phyloP scores from a whole-genome alignment of 768 basidiomycete species.

The Naganishia randhawae region DNA sequence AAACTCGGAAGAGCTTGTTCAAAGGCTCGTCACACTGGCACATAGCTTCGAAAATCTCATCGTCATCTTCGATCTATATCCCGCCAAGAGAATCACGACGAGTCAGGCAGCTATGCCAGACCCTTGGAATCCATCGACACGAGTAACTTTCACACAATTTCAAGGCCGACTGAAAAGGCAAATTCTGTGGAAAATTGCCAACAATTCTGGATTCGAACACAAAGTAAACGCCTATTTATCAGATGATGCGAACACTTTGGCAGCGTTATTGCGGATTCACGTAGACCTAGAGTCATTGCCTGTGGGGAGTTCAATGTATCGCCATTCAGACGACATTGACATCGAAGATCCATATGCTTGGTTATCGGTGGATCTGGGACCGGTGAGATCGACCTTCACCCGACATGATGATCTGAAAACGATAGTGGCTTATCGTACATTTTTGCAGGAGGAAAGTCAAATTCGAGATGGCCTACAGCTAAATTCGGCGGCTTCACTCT shows the following conservation, averaged over 20 bases:
- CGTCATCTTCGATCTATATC: conserved; percentile 8
- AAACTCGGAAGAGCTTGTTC: neutral
- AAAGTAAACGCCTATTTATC: neutral
- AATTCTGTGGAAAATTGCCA: neutral
- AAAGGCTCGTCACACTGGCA: neutral
- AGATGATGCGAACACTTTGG: neutral
- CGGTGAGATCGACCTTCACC: neutral
- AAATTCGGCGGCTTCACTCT: neutral
- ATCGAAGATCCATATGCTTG: neutral
- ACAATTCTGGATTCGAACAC: neutral
- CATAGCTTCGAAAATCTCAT: neutral
- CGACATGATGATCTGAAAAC: neutral
- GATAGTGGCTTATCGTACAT: neutral
- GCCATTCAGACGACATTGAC: neutral
- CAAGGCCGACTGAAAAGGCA: conserved; percentile 11
- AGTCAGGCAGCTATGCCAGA: neutral
- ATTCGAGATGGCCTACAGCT: conserved; percentile 6
- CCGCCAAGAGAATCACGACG: neutral
- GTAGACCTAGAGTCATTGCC: neutral
- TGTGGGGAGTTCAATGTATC: neutral
- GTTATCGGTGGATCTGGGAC: neutral
- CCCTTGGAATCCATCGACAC: conserved; percentile 4
- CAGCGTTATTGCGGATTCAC: neutral
- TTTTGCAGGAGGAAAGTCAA: neutral
- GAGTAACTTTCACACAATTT: neutral